A percentile compares a stretch with the other conserved stretches of the same genome.
Conservation (phyloP, 371 early-diverging fungal species). For the Circinella minor region DNA sequence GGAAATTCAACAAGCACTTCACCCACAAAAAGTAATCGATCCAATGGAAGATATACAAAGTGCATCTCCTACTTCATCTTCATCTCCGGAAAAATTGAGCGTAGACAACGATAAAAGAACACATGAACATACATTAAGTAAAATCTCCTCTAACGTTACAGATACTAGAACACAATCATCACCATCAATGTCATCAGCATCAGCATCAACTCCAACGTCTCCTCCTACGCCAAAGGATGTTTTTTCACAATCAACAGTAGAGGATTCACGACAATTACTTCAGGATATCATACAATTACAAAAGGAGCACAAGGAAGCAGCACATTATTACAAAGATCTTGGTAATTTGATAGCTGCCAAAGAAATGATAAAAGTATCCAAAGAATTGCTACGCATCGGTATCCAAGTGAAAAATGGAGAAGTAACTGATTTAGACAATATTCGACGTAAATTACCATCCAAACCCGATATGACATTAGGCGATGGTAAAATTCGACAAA, state of each 20-base stretch:
- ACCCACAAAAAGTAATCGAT: neutral
- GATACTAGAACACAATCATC: constrained; percentile 4
- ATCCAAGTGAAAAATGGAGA: constrained; percentile 44
- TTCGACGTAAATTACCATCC: constrained; percentile 35
- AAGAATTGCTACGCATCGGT: constrained; percentile 42
- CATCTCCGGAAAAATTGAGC: neutral
- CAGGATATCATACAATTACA: constrained; percentile 45
- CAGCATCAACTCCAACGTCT: neutral
- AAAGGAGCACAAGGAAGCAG: constrained; percentile 68
- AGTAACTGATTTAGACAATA: constrained; percentile 23
- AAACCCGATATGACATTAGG: constrained; percentile 46
- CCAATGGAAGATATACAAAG: neutral
- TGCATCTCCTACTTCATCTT: neutral
- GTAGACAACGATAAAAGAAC: neutral
- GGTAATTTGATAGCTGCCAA: constrained; percentile 58
- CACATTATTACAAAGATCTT: constrained; percentile 57
- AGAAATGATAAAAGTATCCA: constrained; percentile 58
- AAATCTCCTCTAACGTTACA: neutral
- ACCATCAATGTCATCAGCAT: neutral
- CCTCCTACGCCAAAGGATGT: neutral
- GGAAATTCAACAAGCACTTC: constrained; percentile 2
- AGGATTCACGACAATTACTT: constrained; percentile 12
- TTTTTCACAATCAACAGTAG: constrained; percentile 1
- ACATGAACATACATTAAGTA: neutral
- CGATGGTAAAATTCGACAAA: constrained; percentile 42